Evolutionary conservation across 495 filamentous ascomycete species (phyloP), one percentile per base, ranked within the genome.

Genomic region (Aspergillus egyptiacus): DNA sequence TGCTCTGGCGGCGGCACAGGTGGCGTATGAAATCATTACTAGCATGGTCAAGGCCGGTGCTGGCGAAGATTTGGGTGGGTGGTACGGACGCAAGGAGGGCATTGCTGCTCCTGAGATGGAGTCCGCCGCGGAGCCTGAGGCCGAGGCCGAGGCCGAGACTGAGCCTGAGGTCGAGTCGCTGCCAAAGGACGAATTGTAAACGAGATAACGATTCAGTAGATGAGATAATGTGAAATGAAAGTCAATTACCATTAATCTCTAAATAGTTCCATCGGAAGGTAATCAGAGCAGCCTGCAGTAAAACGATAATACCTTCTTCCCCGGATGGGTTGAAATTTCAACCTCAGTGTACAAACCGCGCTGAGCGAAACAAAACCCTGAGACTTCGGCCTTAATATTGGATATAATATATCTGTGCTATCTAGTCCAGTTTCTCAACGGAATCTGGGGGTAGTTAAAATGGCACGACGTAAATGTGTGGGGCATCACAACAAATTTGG

Each of bases 11-110:
- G 88, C 83, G 0, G 86, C 87, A 8, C 86, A 91, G 71, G 77
- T 86, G 17, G 83, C 82, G 14, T 94, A 83, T 65, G 87, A 94
- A 72, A 80, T 93, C 40, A 71, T 91, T 64, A 91, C 82, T 17
- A 81, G 83, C 40, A 84, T 89, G 77, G 86, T 89, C 1, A 89
- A 87, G 74, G 66, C 67, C 22, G 82, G 81, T 3, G 60, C 72
- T n/a, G 62, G 55, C 23, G 69, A 73, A 60, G 69, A 73, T 44
- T 45, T 71, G 41, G 64, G 72, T 42, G 68, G 69, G 11, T 74
- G 71, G 71, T 74, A 74, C 50, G 69, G 69, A 19, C 59, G 51
- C 19, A 59, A 58, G 48, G 65, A 61, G 31, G 49, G 33, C 25
- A 25, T 51, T 62, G 31, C 30, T 5, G 30, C 20, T 40, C 20